Evolutionary conservation across 805 yeast genomes (phyloP).

Genomic region (Sugiyamaella marilandica): DNA sequence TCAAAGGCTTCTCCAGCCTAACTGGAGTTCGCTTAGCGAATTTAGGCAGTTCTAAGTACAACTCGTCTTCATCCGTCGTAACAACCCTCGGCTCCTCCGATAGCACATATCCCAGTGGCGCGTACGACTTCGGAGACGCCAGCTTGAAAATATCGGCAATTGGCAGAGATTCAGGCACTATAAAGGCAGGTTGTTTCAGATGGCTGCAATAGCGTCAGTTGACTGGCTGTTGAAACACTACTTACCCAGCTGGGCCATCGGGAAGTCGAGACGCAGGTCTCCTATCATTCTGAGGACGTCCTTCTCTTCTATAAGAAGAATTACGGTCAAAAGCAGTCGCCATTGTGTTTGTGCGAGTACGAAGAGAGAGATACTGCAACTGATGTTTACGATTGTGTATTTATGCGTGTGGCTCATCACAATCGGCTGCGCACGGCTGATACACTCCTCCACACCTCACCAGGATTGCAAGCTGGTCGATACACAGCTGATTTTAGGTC

Average conservation of each 20-base stretch:
- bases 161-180: background rate
- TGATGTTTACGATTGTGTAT: too few species aligned
- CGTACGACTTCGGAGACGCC: conserved; percentile 25
- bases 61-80: conserved; percentile 25
- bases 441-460: too few species aligned
- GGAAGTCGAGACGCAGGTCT: background rate
- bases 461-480: background rate
- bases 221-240: background rate
- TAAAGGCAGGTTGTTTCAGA: background rate
- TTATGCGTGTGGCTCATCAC: too few species aligned
- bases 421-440: too few species aligned
- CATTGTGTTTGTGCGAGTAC: too few species aligned
- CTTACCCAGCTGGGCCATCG: conserved; percentile 2
- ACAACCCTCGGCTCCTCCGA: conserved; percentile 16
- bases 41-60: conserved; percentile 24
- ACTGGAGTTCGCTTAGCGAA: conserved; percentile 25
- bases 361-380: too few species aligned
- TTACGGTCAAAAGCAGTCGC: too few species aligned
- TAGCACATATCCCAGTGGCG: conserved; percentile 27
- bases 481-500: too few species aligned
- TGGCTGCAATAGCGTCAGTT: background rate
- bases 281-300: background rate
- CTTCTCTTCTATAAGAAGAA: background rate
- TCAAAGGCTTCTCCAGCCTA: conserved; percentile 23
- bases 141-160: conserved; percentile 20